These are phyloP conservation scores for Lagenidium giganteum DNA, from an alignment of 352 stramenopile genomes.

Conservation along the genomic window DNA sequence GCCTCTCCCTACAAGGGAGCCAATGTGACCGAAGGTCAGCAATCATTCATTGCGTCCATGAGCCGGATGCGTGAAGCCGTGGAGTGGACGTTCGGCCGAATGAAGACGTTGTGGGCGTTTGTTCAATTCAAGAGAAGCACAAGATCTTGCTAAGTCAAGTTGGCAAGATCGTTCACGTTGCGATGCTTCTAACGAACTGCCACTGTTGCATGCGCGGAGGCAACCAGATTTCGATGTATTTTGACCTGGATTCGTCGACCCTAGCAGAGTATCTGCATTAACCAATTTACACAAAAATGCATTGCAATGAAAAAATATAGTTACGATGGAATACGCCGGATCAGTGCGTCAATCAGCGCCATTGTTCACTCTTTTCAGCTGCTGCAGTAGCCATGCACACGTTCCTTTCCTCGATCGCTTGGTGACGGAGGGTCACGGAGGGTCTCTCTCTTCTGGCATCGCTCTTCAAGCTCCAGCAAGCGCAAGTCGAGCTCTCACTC, in stretches of 20 bases:
- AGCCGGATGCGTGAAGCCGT: conserved; percentile 7
- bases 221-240: conserved; percentile 13
- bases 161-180: conserved; percentile 1
- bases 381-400: no score
- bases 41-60: conserved; percentile 10
- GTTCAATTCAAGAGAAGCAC: conserved; percentile 10
- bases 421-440: no score
- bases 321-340: no score
- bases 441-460: no score
- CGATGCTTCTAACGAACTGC: conserved; percentile 13
- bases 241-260: conserved; percentile 5
- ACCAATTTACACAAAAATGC: no score
- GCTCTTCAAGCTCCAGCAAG: no score
- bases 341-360: no score
- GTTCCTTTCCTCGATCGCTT: no score
- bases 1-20: conserved; percentile 7
- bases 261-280: conserved; percentile 3
- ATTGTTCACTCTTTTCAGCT: no score
- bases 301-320: no score
- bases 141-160: conserved; percentile 2
- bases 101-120: conserved; percentile 13
- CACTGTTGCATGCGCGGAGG: conserved; percentile 4
- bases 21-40: not conserved
- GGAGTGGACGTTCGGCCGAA: conserved; percentile 11
- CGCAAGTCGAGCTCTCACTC: no score